Base-by-base conservation (phyloP, 441 rosid species). In the Sinapis alba region DNA sequence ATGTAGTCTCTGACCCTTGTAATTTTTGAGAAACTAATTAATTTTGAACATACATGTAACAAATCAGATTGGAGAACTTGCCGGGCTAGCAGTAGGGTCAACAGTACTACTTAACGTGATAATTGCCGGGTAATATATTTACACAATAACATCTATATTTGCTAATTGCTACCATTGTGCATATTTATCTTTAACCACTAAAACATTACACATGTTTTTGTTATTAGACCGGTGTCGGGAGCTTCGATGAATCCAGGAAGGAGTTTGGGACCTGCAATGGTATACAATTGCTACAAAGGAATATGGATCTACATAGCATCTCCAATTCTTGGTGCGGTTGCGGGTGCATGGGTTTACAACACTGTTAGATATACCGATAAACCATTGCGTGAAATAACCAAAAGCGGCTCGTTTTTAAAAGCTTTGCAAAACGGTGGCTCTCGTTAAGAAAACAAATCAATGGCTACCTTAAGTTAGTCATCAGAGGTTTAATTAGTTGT, bases 221-320 rank as follows among this genome's bases (percentile, higher is more conserved):
- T 38, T 16, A 11, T 18, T 83, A 94, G 97, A 78, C 86, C 97
- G 34, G 81, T 90, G 5, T 82, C 98, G 1, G 97, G 98, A 59
- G 97, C 98, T 15, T 92, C 97, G 1, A 89, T 94, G 98, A 94
- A 94, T 62, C 98, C 97, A 6, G 97, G 90, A 68, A 83, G 98
- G 72, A 91, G 92, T 75, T 76, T 94, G 70, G 98, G 98, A 11
- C 97, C 98, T 0, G 97, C 97, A 53, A 68, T 92, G 3, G 89
- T 86, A 1, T 90, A 79, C 1, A 32, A 28, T 21, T 50, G 85
- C 20, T 90, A 77, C 73, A 82, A 57, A 60, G 91, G 90, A 9
- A 1, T 94, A 41, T 94, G 97, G 99, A 71, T 94, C 27, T 94
- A 90, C 62, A 54, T 94, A 0, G 72, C 66, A 1, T 23, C 94